Base-by-base conservation (phyloP, 257 asterid genomes). In the Penstemon eatonii region DNA sequence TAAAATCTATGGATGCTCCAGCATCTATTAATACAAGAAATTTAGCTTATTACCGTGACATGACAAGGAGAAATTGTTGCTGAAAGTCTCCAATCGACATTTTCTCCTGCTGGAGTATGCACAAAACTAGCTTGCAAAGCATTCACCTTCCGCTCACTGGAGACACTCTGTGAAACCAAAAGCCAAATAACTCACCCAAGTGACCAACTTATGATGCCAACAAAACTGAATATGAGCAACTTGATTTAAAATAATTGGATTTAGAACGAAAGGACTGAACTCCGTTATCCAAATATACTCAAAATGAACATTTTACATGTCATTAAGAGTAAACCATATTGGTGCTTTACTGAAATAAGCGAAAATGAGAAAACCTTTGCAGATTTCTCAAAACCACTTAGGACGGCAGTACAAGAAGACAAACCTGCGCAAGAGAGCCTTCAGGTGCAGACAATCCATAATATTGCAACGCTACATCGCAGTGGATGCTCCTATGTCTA, bases 391-490 rank as follows among this genome's bases (percentile, higher is more conserved):
- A 19, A 55, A 66, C 50, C 60, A 72, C 45, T 11, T 56, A 11
- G 52, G 55, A 38, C 55, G 54, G 54, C 11, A 59, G 43, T 33
- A 44, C 37, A 56, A 63, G 69, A 83, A 70, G 44, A 73, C 86
- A 73, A 59, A 94, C 99, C 99, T 94, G 96, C 46, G 92, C 96
- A 78, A 94, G 92, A 51, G 99, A 89, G 73, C 99, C 99, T 83
- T 94, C 99, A 50, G 99, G 99, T 68, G 99, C 85, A 71, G 91
- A 84, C 65, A 94, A 81, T 60, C 99, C 99, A 80, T 90, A 91
- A 56, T 85, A 87, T 80, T 89, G 93, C 86, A 94, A 76, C 19
- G 87, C 84, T 73, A 89, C 89, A 65, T 91, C 99, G 69, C 96
- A 94, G 58, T 83, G 86, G 66, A 86, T 82, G 84, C 89, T 87